Evolutionary conservation across 495 filamentous ascomycete species (phyloP), one percentile per base, ranked within the genome.

Genomic region (Hypoxylon crocopeplum): DNA sequence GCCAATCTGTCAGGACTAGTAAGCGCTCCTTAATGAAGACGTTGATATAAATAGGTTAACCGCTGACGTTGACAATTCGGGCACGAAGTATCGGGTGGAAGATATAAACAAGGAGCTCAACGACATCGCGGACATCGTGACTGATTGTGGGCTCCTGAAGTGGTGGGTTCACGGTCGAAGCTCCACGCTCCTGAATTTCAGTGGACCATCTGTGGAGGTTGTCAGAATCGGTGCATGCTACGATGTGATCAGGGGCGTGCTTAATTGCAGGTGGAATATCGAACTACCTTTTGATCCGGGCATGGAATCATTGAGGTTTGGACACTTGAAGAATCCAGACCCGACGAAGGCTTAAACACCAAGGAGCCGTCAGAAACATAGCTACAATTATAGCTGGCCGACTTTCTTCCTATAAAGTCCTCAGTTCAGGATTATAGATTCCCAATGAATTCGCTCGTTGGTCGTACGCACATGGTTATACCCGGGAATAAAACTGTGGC

Each of bases 141-240:
- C 74, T 19, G 67, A 75, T 36, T 72, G 73, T 30, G 68, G 72
- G 15, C 41, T 56, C 40, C 49, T 62, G 19, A 67, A 64, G 55
- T 72, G 58, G 21, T 45, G 46, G 30, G 11, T 59, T 15, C 68
- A 66, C 15, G 59, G 70, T 2, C 49, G 56, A 10, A 70, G 70
- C 34, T 74, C 70, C 1, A 74, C 68, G 3, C 70, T 74, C 60
- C 55, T 73, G 34, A 57, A 74, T 46, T 72, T 75, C 33, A 51
- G 53, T 33, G 53, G 53, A 3, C 42, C 50, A 22, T 58, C 57
- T 11, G 50, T 55, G n/a, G 52, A 48, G 7, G 13, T 70, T n/a
- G n/a, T 75, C 15, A 54, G 70, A 5, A 68, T 58, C 22, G 70
- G 72, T 1, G 73, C 73, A 19, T 74, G 70, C 21, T 74, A 69